Evolutionary conservation across 2,329 filamentous ascomycete species (phyloP).

Genomic region (Fusarium fujikuroi): DNA sequence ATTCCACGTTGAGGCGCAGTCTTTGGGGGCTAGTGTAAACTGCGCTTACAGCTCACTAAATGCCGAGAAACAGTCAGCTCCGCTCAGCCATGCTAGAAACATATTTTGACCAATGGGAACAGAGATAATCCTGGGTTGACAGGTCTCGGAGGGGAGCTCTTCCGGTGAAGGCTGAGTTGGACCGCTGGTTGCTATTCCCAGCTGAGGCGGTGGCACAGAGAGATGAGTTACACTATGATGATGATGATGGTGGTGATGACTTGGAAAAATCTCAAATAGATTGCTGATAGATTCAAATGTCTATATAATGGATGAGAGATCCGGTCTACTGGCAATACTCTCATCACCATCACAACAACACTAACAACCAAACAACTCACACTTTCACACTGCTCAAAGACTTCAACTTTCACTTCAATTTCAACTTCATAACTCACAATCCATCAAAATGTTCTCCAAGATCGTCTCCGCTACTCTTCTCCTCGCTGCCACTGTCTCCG

Average conservation of each 20-base stretch:
- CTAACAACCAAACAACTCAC: constrained; percentile 7
- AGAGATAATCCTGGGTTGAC: neutral
- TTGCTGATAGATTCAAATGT: neutral
- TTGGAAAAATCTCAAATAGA: neutral
- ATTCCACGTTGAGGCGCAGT: constrained; percentile 21
- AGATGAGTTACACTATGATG: neutral
- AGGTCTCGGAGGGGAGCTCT: constrained; percentile 13
- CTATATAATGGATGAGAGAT: constrained; percentile 40
- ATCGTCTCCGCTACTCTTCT: constrained; percentile 45
- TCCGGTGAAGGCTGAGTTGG: constrained; percentile 28
- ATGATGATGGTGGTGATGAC: neutral
- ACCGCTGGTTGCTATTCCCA: constrained; percentile 31
- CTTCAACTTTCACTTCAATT: neutral
- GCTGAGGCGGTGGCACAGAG: constrained; percentile 13
- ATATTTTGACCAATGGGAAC: neutral
- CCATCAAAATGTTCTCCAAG: constrained; percentile 49
- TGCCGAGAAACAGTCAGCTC: constrained; percentile 27
- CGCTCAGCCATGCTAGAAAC: constrained; percentile 13
- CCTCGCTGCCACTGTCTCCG: constrained; percentile 45
- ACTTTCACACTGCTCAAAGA: neutral
- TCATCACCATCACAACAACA: constrained; percentile 31
- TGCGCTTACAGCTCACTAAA: constrained; percentile 20
- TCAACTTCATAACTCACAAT: neutral
- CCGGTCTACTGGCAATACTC: constrained; percentile 11
- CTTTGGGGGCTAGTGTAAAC: constrained; percentile 29